Evolutionary conservation across 345 rosid genomes (phyloP).

Genomic region (Limnanthes douglasii): DNA sequence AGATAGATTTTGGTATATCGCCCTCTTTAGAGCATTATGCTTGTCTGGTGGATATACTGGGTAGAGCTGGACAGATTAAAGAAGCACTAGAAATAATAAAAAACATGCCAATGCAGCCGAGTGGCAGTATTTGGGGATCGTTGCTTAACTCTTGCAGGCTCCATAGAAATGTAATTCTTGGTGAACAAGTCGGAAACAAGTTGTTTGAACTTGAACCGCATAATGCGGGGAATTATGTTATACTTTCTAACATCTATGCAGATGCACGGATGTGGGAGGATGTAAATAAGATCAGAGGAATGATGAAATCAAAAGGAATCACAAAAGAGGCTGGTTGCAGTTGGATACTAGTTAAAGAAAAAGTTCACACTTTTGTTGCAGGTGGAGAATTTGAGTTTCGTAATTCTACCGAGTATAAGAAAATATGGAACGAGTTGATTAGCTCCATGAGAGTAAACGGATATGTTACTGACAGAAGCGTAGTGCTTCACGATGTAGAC

Average conservation of each 20-base stretch:
- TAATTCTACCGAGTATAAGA: conserved; percentile 21
- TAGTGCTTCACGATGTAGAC: conserved; percentile 42
- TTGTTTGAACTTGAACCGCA: conserved; percentile 42
- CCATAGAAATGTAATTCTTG: conserved; percentile 16
- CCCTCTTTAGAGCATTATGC: conserved; percentile 43
- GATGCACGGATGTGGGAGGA: conserved; percentile 46
- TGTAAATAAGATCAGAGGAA: conserved; percentile 26
- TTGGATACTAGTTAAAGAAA: conserved; percentile 35
- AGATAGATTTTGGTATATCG: conserved; percentile 15
- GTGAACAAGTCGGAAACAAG: conserved; percentile 22
- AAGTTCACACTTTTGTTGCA: conserved; percentile 30
- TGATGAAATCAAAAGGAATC: conserved; percentile 25
- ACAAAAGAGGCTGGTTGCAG: conserved; percentile 51
- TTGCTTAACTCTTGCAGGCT: conserved; percentile 33
- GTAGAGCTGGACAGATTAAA: conserved; percentile 33
- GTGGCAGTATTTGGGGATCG: conserved; percentile 45
- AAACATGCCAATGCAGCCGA: conserved; percentile 38
- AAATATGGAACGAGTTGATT: conserved; percentile 18
- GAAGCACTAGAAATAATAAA: conserved; percentile 29
- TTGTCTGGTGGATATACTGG: conserved; percentile 40
- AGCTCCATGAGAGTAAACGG: conserved; percentile 23
- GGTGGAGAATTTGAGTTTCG: conserved; percentile 30
- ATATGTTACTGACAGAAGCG: conserved; percentile 20
- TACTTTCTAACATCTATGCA: conserved; percentile 47
- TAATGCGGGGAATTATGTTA: conserved; percentile 43